Evolutionary conservation across 306 rosid genomes (phyloP), one percentile per base, ranked within the genome.

Genomic region (Acmispon strigosus): DNA sequence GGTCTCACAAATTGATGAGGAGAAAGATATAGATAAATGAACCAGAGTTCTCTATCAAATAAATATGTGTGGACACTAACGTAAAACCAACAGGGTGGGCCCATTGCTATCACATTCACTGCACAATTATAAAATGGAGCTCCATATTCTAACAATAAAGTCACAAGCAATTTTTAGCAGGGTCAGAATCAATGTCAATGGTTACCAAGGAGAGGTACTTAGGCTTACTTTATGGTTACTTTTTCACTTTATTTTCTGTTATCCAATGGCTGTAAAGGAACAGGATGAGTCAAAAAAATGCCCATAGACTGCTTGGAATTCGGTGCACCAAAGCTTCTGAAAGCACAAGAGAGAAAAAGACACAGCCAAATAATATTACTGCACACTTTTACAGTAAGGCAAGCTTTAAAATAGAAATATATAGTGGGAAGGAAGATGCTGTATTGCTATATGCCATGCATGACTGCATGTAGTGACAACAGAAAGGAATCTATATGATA

Each of bases 261-360:
- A 77, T 71, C 72, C 67, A 74, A 49, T 66, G 75, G 82, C 69
- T 72, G 79, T 75, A 79, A 81, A 82, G 83, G 74, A 41, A 44
- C 82, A 43, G 4, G 52, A 68, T 7, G 74, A 71, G 92, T 82
- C 82, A 84, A 87, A 73, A 83, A 57, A 75, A 80, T 56, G 70
- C 34, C 49, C 82, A 64, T 61, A 42, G 91, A 77, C 89, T 80
- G 78, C 84, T 81, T 75, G 80, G 86, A 86, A 74, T 80, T 83
- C 81, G 84, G 86, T 81, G 89, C 86, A 80, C 44, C 66, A 82
- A 78, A 65, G 80, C 74, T 44, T 69, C 74, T 47, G 72, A 78
- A 78, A 76, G 71, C 74, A 66, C 34, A 27, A 2, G 2, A 65
- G 42, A 66, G 51, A 65, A 74, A 70, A 70, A 58, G 76, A 52